A percentile compares a stretch with the other conserved stretches of the same genome.
These are phyloP conservation scores for Boeremia exigua DNA, from an alignment of 2,329 filamentous ascomycete species.

Conservation along the genomic window DNA sequence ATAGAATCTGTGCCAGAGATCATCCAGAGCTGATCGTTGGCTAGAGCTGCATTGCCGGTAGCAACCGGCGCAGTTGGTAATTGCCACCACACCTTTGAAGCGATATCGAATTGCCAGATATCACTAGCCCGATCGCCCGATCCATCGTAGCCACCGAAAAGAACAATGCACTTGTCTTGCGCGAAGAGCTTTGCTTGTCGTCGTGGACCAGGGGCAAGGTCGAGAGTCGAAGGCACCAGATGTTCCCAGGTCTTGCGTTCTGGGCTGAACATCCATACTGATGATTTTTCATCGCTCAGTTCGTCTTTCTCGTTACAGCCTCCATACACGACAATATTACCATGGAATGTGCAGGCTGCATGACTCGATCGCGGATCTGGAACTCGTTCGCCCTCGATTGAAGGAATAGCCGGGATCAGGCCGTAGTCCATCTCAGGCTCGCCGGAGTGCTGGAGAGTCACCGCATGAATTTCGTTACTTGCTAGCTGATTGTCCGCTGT, in stretches of 20 bases:
- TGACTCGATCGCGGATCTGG: conserved; percentile 48
- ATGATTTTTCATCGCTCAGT: conserved; percentile 44
- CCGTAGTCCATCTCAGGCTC: conserved; percentile 49
- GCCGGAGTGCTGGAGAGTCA: conserved; percentile 44
- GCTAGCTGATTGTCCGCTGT: conserved; percentile 45
- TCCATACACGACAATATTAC: conserved; percentile 50
- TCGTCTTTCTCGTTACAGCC: conserved; percentile 42
- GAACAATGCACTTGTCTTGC: conserved; percentile 24
- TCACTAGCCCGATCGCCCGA: conserved; percentile 33
- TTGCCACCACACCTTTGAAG: conserved; percentile 29
- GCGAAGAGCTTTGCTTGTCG: conserved; percentile 30
- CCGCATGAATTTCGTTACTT: conserved; percentile 52
- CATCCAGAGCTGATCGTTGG: conserved; percentile 48
- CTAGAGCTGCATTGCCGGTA: conserved; percentile 45
- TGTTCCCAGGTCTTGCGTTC: conserved; percentile 37
- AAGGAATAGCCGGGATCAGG: conserved; percentile 50
- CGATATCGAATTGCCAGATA: conserved; percentile 35
- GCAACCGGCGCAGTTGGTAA: conserved; percentile 35
- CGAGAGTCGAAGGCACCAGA: conserved; percentile 20
- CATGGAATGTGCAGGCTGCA: conserved; percentile 49
- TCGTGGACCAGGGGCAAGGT: conserved; percentile 29
- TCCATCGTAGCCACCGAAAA: conserved; percentile 37
- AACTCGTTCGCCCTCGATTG: conserved; percentile 36
- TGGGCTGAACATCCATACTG: conserved; percentile 52
- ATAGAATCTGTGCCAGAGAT: conserved; percentile 45